These are phyloP conservation scores for Naganishia friedmannii DNA, from an alignment of 768 basidiomycete species.

Conservation along the genomic window DNA sequence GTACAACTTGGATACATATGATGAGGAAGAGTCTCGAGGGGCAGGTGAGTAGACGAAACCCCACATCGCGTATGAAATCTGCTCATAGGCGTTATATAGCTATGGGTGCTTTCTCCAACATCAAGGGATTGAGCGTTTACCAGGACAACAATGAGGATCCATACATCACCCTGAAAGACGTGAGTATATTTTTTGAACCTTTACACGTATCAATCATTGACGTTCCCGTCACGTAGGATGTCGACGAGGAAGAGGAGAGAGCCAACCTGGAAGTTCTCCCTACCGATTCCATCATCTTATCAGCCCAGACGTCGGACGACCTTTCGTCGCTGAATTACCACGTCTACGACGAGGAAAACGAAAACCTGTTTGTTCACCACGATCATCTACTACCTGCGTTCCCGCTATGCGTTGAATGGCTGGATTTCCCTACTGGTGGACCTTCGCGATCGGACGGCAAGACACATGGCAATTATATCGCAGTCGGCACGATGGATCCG, in stretches of 20 bases:
- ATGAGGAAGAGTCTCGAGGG: conserved; percentile 63
- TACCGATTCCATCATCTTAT: conserved; percentile 85
- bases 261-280: conserved; percentile 84
- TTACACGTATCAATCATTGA: neutral
- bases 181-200: conserved; percentile 41
- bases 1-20: conserved; percentile 89
- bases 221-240: neutral
- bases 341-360: conserved; percentile 75
- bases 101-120: conserved; percentile 80
- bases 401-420: conserved; percentile 98
- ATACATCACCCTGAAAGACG: conserved; percentile 92
- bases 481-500: conserved; percentile 93
- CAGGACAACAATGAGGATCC: conserved; percentile 90
- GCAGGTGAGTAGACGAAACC: conserved; percentile 47
- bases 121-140: conserved; percentile 91
- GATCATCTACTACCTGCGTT: conserved; percentile 96
- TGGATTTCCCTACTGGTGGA: conserved; percentile 68
- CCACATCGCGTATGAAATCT: neutral
- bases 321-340: conserved; percentile 93
- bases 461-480: conserved; percentile 76
- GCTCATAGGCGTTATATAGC: conserved; percentile 36
- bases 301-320: conserved; percentile 94
- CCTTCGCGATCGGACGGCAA: conserved; percentile 27
- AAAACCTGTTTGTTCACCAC: conserved; percentile 89
- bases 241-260: conserved; percentile 68